Conservation (phyloP, 306 rosid species). For the Cicer bijugum region DNA sequence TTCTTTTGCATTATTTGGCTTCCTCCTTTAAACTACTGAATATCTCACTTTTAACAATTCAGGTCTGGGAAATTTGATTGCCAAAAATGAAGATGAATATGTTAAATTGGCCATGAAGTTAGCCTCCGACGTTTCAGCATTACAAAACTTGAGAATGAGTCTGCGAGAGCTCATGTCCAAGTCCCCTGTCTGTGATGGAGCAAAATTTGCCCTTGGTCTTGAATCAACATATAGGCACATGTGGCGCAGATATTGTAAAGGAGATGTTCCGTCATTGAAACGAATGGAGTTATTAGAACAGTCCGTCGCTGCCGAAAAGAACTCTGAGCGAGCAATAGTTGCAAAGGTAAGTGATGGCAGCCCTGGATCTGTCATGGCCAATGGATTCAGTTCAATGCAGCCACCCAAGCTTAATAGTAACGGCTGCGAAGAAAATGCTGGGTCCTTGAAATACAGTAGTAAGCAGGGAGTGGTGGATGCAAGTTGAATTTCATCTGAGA, state of each 20-base stretch:
- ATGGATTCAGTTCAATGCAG: constrained; percentile 59
- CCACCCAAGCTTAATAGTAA: constrained; percentile 41
- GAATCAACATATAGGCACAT: constrained; percentile 75
- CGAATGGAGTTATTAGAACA: constrained; percentile 60
- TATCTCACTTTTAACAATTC: constrained; percentile 41
- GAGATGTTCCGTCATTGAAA: constrained; percentile 84
- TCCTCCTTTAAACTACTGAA: constrained; percentile 13
- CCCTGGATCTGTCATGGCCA: constrained; percentile 61
- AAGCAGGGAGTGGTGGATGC: constrained; percentile 49
- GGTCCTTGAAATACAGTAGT: constrained; percentile 49
- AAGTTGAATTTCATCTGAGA: constrained; percentile 47
- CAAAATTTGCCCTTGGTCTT: constrained; percentile 65
- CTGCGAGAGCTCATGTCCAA: constrained; percentile 81
- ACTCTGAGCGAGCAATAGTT: constrained; percentile 46
- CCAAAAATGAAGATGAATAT: constrained; percentile 86
- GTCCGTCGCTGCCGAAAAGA: constrained; percentile 30
- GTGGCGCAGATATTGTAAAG: constrained; percentile 90
- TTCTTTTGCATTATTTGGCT: constrained; percentile 27
- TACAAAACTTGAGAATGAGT: constrained; percentile 77
- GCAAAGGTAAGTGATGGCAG: constrained; percentile 48
- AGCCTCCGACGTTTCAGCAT: constrained; percentile 83
- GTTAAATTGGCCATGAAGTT: constrained; percentile 76
- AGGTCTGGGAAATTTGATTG: constrained; percentile 78
- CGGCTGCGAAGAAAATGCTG: constrained; percentile 68
- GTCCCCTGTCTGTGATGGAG: constrained; percentile 88